phyloP scores from a whole-genome alignment of 202 grass and related monocot species.

The Carex arenaria region DNA sequence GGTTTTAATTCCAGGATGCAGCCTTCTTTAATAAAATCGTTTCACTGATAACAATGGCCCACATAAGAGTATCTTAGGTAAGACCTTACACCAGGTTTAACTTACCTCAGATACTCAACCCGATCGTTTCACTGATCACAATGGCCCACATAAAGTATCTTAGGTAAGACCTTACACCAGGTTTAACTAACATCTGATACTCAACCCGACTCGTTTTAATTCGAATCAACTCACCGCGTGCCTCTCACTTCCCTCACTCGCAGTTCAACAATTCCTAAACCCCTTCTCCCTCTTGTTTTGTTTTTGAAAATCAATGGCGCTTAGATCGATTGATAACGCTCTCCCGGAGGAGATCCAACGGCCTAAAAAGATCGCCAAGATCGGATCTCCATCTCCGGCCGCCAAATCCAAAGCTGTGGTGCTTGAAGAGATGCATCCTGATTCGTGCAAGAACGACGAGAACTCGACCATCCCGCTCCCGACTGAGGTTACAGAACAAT shows the following conservation, averaged over 20 bases:
- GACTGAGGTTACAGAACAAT: constrained; percentile 36
- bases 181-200: background rate
- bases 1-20: no score
- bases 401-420: background rate
- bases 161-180: no score
- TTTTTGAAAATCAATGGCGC: constrained; percentile 48
- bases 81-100: no score
- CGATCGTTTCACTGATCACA: no score
- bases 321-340: constrained; percentile 80
- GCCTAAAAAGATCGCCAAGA: constrained; percentile 74
- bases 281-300: background rate
- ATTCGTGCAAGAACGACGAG: constrained; percentile 45
- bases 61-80: no score
- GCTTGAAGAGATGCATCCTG: background rate
- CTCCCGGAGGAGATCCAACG: constrained; percentile 53
- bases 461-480: constrained; percentile 28
- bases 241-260: background rate
- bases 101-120: no score
- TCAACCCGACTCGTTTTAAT: background rate
- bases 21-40: no score
- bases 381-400: constrained; percentile 18
- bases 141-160: no score
- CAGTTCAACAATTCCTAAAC: background rate
- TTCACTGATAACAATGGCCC: no score
- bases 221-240: background rate